A percentile compares a stretch with the other conserved stretches of the same genome.
Evolutionary conservation across 108 stramenopile genomes (phyloP).

Genomic region (Nitzschia palea): DNA sequence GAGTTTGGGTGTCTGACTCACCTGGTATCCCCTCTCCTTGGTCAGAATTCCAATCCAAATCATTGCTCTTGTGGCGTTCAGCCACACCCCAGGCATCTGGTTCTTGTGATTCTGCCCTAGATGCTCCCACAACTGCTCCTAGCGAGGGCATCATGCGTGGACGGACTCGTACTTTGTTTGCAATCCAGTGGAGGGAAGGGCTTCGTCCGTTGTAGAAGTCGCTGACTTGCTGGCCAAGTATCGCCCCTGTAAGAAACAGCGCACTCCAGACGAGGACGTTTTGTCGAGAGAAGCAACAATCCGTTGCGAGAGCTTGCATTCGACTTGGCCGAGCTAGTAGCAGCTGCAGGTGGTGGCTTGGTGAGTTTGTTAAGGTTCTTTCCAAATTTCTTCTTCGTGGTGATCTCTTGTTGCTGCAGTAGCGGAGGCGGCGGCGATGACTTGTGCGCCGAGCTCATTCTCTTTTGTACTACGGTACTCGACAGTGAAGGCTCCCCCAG

Average conservation of each 20-base stretch:
- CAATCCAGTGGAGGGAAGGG: constrained; percentile 28
- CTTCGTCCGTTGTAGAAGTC: constrained; percentile 29
- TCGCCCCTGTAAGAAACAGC: too few relatives aligned
- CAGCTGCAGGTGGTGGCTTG: constrained; percentile 58
- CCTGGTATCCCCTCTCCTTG: not conserved
- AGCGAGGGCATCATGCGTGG: constrained; percentile 54
- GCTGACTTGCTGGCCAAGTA: constrained; percentile 39
- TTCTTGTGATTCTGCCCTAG: constrained; percentile 26
- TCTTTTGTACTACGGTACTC: too few relatives aligned
- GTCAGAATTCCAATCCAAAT: constrained; percentile 1
- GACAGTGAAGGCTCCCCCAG: too few relatives aligned
- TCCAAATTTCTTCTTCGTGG: constrained; percentile 80
- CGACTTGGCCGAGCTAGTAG: constrained; percentile 23
- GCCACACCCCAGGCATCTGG: constrained; percentile 62
- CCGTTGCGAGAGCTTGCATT: constrained; percentile 58
- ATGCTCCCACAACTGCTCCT: constrained; percentile 45
- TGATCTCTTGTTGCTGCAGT: constrained; percentile 14
- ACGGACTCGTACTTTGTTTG: constrained; percentile 33
- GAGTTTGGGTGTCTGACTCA: not conserved
- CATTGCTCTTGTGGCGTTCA: constrained; percentile 21
- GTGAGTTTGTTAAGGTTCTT: constrained; percentile 86
- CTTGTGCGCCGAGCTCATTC: constrained; percentile 18
- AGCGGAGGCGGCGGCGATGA: constrained; percentile 9
- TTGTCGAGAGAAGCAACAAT: constrained; percentile 74
- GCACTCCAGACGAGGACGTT: constrained; percentile 48